These are phyloP conservation scores for Hymenoscyphus fructigenus DNA, from an alignment of 2,329 filamentous ascomycete species.

Conservation along the genomic window DNA sequence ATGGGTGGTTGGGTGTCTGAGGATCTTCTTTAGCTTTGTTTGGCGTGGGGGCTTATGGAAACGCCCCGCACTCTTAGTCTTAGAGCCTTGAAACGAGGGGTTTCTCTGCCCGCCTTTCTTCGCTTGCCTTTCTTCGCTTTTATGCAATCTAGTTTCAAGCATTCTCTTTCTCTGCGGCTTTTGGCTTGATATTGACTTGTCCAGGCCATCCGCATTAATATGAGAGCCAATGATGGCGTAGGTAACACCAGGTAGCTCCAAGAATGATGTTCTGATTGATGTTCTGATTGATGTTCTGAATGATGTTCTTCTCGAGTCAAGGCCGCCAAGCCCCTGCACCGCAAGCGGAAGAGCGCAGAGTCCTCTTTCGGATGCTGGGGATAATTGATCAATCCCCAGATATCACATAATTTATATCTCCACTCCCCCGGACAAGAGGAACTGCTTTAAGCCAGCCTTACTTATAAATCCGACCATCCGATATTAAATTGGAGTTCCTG, in stretches of 20 bases:
- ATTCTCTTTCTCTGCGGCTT: neutral
- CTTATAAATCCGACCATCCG: too few species aligned
- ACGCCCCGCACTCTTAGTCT: neutral
- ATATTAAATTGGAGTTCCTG: too few species aligned
- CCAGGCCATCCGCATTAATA: neutral
- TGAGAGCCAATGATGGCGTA: neutral
- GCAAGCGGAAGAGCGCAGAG: too few species aligned
- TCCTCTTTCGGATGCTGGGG: too few species aligned
- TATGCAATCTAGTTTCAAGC: neutral
- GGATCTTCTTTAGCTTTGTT: constrained; percentile 6
- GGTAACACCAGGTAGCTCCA: neutral
- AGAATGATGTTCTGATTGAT: neutral
- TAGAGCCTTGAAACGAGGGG: neutral
- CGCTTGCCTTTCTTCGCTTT: neutral
- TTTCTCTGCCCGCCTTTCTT: neutral
- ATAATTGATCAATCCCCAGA: too few species aligned
- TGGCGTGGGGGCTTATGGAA: constrained; percentile 2
- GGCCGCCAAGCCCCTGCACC: too few species aligned
- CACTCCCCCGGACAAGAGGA: too few species aligned
- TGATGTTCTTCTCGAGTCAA: too few species aligned
- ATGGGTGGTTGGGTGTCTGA: neutral
- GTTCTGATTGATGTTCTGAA: too few species aligned
- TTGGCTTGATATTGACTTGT: neutral
- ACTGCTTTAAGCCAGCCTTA: too few species aligned
- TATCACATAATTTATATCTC: too few species aligned